These are phyloP conservation scores for Pseudisothecium myosuroides DNA, from an alignment of 225 moss, liverwort and hornwort species.

Conservation along the genomic window DNA sequence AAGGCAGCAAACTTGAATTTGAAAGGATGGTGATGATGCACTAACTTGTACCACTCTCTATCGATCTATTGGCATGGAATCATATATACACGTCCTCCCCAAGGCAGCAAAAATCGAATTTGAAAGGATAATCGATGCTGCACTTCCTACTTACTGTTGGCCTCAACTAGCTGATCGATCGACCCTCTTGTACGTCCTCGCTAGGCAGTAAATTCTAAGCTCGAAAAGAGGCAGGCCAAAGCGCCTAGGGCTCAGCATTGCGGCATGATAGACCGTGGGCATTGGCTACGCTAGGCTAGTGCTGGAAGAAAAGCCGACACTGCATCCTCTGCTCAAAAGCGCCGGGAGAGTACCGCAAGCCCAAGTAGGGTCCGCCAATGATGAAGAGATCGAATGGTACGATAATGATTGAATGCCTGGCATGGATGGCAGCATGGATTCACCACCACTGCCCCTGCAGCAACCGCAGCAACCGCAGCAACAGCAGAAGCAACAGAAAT, in stretches of 20 bases:
- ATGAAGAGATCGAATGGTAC: not conserved
- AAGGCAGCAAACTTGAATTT: not conserved
- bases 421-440: not conserved
- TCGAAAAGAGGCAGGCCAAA: not conserved
- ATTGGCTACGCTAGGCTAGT: not conserved
- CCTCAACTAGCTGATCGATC: not conserved
- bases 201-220: not conserved
- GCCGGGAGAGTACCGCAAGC: not conserved
- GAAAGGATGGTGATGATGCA: not conserved
- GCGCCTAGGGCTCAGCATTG: not conserved
- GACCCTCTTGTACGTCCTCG: not conserved
- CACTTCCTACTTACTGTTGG: not conserved
- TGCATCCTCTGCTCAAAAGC: not conserved
- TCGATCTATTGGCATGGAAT: not conserved
- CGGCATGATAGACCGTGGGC: not conserved
- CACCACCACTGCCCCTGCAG: not conserved
- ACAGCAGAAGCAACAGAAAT: not conserved
- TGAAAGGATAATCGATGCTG: not conserved
- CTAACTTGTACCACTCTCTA: not conserved
- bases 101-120: not conserved
- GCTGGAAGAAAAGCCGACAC: not conserved
- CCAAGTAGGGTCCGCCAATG: conserved; percentile 1
- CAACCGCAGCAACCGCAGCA: no score
- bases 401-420: not conserved
- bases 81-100: not conserved